These are phyloP conservation scores for Nitzschia sp. DNA, from an alignment of 108 stramenopile species.

Conservation along the genomic window DNA sequence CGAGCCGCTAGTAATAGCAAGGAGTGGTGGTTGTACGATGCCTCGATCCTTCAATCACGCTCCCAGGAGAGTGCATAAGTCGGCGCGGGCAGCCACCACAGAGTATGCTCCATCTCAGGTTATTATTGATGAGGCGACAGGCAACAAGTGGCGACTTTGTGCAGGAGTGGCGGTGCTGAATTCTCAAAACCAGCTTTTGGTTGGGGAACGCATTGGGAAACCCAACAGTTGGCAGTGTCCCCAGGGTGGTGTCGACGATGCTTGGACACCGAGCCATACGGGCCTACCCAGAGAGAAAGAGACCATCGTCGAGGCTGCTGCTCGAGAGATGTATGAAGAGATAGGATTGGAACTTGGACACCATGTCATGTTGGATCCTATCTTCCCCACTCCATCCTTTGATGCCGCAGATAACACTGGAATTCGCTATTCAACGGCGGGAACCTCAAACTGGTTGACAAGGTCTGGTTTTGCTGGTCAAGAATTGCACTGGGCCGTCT, in stretches of 20 bases:
- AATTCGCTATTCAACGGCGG: conserved; percentile 38
- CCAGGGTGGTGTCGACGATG: conserved; percentile 54
- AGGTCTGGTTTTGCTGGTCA: conserved; percentile 48
- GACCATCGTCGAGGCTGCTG: conserved; percentile 46
- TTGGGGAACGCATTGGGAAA: conserved; percentile 45
- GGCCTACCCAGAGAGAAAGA: conserved; percentile 11
- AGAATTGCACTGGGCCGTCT: conserved; percentile 55
- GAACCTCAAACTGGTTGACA: conserved; percentile 50
- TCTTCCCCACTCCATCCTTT: conserved; percentile 1
- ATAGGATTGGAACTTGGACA: conserved; percentile 35
- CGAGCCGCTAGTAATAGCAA: background rate
- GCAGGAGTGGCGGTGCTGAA: conserved; percentile 57
- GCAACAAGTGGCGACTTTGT: conserved; percentile 47
- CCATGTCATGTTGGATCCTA: conserved; percentile 40
- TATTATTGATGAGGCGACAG: background rate
- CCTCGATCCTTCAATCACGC: too few species aligned
- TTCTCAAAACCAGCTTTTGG: conserved; percentile 48
- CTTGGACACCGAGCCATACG: conserved; percentile 1
- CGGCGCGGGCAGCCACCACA: background rate
- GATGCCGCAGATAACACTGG: conserved; percentile 4
- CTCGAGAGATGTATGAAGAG: conserved; percentile 51
- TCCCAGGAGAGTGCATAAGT: too few species aligned
- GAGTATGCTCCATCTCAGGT: background rate
- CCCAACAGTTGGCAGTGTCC: conserved; percentile 48
- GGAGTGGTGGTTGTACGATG: too few species aligned